These are phyloP conservation scores for Boletus smithii DNA, from an alignment of 1,284 basidiomycete genomes.

Conservation along the genomic window DNA sequence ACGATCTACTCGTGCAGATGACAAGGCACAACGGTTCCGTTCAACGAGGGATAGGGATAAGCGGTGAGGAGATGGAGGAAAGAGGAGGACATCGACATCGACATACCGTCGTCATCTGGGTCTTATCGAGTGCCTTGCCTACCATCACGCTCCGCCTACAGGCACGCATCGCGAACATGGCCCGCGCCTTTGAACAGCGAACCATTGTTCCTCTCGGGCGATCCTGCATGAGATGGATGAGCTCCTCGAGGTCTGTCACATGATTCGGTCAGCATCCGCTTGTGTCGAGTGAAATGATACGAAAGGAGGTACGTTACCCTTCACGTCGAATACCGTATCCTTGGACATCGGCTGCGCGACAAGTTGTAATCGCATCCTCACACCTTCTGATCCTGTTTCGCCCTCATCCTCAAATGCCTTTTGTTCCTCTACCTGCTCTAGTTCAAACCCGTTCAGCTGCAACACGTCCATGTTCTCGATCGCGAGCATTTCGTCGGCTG, in stretches of 20 bases:
- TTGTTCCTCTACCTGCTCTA: constrained; percentile 52
- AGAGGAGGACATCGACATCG: too few relatives aligned
- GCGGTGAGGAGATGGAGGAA: too few relatives aligned
- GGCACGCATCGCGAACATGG: constrained; percentile 96
- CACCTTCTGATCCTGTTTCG: constrained; percentile 1
- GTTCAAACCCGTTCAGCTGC: constrained; percentile 86
- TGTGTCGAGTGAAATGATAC: not conserved
- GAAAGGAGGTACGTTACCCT: constrained; percentile 36
- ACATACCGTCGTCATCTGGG: constrained; percentile 79
- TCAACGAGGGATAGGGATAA: too few relatives aligned
- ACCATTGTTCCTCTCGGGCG: constrained; percentile 75
- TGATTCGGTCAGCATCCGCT: constrained; percentile 7
- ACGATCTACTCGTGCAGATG: constrained; percentile 71
- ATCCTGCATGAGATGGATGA: constrained; percentile 83
- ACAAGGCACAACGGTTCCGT: too few relatives aligned
- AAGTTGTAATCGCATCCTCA: constrained; percentile 60
- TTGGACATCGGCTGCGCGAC: constrained; percentile 90
- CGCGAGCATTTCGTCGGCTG: constrained; percentile 87
- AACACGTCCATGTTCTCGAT: constrained; percentile 84
- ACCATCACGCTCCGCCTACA: constrained; percentile 98
- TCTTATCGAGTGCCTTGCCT: constrained; percentile 74
- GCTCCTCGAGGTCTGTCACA: constrained; percentile 85
- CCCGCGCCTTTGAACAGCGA: constrained; percentile 87
- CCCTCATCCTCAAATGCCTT: constrained; percentile 30
- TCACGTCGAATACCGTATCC: constrained; percentile 73